phyloP scores from a whole-genome alignment of 129 eudicot genomes.

The Sambucus nigra region DNA sequence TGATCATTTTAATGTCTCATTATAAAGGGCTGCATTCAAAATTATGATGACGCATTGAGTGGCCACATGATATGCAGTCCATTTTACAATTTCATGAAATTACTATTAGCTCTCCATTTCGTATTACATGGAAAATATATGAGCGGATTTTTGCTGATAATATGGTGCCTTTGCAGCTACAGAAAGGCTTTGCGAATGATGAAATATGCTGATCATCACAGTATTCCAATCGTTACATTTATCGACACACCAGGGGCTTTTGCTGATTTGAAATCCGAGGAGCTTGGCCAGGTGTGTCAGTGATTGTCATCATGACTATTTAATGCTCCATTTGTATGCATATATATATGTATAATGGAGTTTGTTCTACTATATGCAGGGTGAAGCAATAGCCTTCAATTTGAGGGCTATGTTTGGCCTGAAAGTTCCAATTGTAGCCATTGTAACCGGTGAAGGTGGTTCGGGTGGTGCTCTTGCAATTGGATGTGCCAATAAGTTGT shows the following conservation, averaged over 20 bases:
- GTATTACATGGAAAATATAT: too few relatives aligned
- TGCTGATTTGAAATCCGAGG: constrained; percentile 84
- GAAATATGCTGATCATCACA: constrained; percentile 95
- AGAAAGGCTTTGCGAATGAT: constrained; percentile 85
- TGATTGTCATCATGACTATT: not conserved
- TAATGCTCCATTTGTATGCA: too few relatives aligned
- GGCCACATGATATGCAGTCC: too few relatives aligned
- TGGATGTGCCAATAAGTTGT: constrained; percentile 67
- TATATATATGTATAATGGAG: too few relatives aligned
- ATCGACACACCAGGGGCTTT: constrained; percentile 96
- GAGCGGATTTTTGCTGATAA: too few relatives aligned
- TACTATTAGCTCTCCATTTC: too few relatives aligned
- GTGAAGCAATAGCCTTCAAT: constrained; percentile 86
- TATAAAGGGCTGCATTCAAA: too few relatives aligned
- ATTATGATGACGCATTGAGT: too few relatives aligned
- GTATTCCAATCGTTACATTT: constrained; percentile 81
- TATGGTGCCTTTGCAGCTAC: constrained; percentile 32
- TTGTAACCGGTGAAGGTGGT: constrained; percentile 91
- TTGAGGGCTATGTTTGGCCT: constrained; percentile 81
- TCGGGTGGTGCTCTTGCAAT: constrained; percentile 90
- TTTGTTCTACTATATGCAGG: constrained; percentile 37
- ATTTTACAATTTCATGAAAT: too few relatives aligned
- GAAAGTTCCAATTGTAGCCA: constrained; percentile 77
- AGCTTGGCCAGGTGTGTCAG: constrained; percentile 70
- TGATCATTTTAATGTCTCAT: too few relatives aligned